Percentiles rank a stretch among this genome's conserved stretches.
These are phyloP conservation scores for Mucor circinelloides DNA, from an alignment of 371 early-diverging fungal genomes.

Conservation along the genomic window DNA sequence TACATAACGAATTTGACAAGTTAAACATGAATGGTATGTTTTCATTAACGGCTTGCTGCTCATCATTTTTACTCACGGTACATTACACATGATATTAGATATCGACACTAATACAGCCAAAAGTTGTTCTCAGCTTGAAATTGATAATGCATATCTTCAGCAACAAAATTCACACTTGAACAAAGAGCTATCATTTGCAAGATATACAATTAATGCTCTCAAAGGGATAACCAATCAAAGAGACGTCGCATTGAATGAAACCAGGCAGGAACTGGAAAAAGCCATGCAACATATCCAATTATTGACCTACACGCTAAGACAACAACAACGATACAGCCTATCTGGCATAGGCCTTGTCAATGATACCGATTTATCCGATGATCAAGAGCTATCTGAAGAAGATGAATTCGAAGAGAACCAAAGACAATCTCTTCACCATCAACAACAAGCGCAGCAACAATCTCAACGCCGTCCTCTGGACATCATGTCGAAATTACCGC, in stretches of 20 bases:
- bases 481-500: conserved; percentile 32
- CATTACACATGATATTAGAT: conserved; percentile 2
- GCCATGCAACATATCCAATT: conserved; percentile 42
- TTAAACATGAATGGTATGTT: conserved; percentile 3
- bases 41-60: not conserved
- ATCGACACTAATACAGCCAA: conserved; percentile 1
- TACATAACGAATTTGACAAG: conserved; percentile 1
- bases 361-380: conserved; percentile 30
- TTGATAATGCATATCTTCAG: conserved; percentile 43
- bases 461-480: conserved; percentile 15
- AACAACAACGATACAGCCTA: conserved; percentile 16
- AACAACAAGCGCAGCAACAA: conserved; percentile 2
- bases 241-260: conserved; percentile 35
- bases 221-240: conserved; percentile 44
- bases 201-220: conserved; percentile 48
- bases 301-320: conserved; percentile 12
- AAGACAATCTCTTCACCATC: not conserved
- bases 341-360: conserved; percentile 22
- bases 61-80: not conserved
- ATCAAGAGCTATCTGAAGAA: conserved; percentile 31
- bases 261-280: conserved; percentile 56
- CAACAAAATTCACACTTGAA: conserved; percentile 46
- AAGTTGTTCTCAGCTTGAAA: conserved; percentile 33
- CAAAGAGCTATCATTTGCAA: conserved; percentile 44
- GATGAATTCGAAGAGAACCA: conserved; percentile 18